Percentiles rank a stretch among this genome's conserved stretches.
Evolutionary conservation across 2,329 filamentous ascomycete species (phyloP).

Genomic region (Aspergillus nomiae): DNA sequence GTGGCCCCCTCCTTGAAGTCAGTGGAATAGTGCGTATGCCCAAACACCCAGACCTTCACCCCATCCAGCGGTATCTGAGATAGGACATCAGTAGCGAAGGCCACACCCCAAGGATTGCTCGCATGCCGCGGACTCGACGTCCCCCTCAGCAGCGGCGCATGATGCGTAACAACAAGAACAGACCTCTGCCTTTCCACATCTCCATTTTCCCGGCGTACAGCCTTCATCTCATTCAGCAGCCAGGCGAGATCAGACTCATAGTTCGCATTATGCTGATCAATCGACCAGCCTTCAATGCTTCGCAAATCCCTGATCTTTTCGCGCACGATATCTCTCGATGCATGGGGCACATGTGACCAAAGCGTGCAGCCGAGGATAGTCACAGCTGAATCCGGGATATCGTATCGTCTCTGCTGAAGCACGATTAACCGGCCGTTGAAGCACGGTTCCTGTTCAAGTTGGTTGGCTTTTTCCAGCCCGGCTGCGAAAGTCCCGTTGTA

Average conservation of each 20-base stretch:
- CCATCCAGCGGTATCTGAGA: constrained; percentile 16
- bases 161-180: constrained; percentile 59
- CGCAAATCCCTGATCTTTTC: constrained; percentile 57
- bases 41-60: constrained; percentile 49
- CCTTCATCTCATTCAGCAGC: constrained; percentile 46
- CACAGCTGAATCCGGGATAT: constrained; percentile 36
- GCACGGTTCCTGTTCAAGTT: constrained; percentile 31
- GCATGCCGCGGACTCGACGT: constrained; percentile 54
- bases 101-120: constrained; percentile 50
- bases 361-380: constrained; percentile 61
- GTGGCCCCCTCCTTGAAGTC: constrained; percentile 41
- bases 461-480: constrained; percentile 25
- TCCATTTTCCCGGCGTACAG: constrained; percentile 18
- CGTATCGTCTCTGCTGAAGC: constrained; percentile 28
- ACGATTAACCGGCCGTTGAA: constrained; percentile 29
- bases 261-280: constrained; percentile 51
- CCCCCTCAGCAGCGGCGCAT: constrained; percentile 54
- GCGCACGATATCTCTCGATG: constrained; percentile 43
- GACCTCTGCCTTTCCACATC: background rate
- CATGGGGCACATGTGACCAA: constrained; percentile 54
- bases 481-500: constrained; percentile 25
- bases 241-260: constrained; percentile 55
- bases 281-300: constrained; percentile 56
- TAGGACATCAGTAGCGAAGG: constrained; percentile 57
- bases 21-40: constrained; percentile 48